A percentile compares a stretch with the other conserved stretches of the same genome.
These are phyloP conservation scores for Hypoxylon sp. DNA, from an alignment of 2,329 filamentous ascomycete genomes.

Conservation along the genomic window DNA sequence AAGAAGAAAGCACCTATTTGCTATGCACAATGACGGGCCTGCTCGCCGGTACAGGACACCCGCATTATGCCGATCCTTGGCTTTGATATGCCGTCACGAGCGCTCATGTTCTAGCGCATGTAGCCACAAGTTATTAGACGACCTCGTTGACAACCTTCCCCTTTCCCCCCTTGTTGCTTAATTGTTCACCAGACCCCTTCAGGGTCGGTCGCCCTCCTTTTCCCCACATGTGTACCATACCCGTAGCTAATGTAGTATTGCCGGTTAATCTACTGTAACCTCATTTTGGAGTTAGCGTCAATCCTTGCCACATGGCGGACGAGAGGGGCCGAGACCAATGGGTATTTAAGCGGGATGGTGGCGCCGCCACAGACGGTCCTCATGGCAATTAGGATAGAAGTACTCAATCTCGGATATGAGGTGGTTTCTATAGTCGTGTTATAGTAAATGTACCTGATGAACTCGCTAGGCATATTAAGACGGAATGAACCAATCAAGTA, in stretches of 20 bases:
- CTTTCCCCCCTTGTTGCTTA: conserved; percentile 10
- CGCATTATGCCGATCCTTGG: conserved; percentile 14
- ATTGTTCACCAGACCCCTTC: conserved; percentile 25
- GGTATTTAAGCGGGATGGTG: conserved; percentile 8
- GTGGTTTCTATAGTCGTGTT: conserved; percentile 7
- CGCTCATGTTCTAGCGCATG: conserved; percentile 13
- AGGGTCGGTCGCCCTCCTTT: conserved; percentile 19
- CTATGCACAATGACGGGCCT: conserved; percentile 15
- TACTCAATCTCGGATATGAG: no score
- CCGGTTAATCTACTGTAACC: conserved; percentile 38
- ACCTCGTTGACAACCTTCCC: conserved; percentile 1
- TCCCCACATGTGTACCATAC: conserved; percentile 36
- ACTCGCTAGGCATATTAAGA: not conserved
- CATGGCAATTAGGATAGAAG: not conserved
- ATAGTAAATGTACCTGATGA: conserved; percentile 4
- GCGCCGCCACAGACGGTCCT: no score
- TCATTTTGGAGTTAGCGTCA: conserved; percentile 26
- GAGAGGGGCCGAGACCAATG: conserved; percentile 36
- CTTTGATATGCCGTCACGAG: conserved; percentile 31
- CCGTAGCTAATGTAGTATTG: conserved; percentile 37
- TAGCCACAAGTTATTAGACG: conserved; percentile 24
- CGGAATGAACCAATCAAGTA: not conserved
- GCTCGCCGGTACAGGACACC: conserved; percentile 7
- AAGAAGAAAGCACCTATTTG: conserved; percentile 21
- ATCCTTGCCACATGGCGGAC: conserved; percentile 23